Base-by-base conservation (phyloP, 768 basidiomycete species). In the Suillus luteus region DNA sequence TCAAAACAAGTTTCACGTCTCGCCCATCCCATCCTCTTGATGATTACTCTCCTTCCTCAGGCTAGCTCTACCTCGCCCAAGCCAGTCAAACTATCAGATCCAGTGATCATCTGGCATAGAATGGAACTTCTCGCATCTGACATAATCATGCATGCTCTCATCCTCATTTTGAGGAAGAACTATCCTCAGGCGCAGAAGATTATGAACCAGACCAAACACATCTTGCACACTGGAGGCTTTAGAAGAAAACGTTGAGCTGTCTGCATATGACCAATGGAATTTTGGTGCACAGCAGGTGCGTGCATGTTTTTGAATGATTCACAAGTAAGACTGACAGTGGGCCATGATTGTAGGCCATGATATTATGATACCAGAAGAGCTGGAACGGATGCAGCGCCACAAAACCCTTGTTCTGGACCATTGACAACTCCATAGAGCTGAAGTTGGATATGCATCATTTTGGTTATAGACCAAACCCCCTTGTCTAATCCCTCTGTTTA, bases 91-190 rank as follows among this genome's bases (percentile, higher is more conserved):
- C 80, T 85, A 35, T 92, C 92, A 0, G 93, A 96, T 71, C 90
- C 95, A 0, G 87, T 91, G 59, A 95, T 99, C 69, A 91, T 96
- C 33, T 87, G 96, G 33, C 83, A 97, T 44, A 81, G 96, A 27
- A 97, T 98, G 94, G 97, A 99, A 80, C 85, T 99, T 4, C 85
- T 99, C 46, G 92, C 94, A 33, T 92, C 91, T 31, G 96, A 99
- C 76, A 99, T 99, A 94, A 95, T 99, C 73, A 95, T 95, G 2
- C 88, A 96, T 15, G 90, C 91, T 19, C 83, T 99, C 38, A 91
- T 99, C 35, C 85, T 98, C 52, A 95, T 97, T 60, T 92, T 2
- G 27, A 27, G 27, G 27, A 27, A 27, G 27, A 27, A 27, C 27
- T 27, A 27, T 27, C 27, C 27, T 0, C 95, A 96, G 67, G 96